Percentiles rank a stretch among this genome's conserved stretches.
Evolutionary conservation across 129 eudicot species (phyloP).

Genomic region (Rutidosis leptorrhynchoides): DNA sequence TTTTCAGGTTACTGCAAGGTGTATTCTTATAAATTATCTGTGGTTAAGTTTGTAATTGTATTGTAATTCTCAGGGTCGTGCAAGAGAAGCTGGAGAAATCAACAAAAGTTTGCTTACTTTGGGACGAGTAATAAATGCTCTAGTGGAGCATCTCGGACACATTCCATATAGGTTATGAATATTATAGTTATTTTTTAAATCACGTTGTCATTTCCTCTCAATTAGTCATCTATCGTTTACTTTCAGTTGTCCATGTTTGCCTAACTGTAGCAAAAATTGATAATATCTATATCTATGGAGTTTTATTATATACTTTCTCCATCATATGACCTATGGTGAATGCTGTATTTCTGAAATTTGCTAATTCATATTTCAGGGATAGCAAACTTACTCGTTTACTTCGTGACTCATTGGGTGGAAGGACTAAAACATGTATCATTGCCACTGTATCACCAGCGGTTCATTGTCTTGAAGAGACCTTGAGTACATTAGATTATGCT

Average conservation of each 20-base stretch:
- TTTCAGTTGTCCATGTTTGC: not conserved
- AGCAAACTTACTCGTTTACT: conserved; percentile 92
- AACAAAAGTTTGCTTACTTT: conserved; percentile 90
- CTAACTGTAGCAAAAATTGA: too few species aligned
- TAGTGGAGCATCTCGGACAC: conserved; percentile 96
- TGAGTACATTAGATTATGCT: conserved; percentile 95
- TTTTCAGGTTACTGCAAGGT: not conserved
- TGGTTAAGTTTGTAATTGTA: conserved; percentile 1
- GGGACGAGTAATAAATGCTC: conserved; percentile 98
- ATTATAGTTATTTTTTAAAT: not conserved
- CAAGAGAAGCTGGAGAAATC: conserved; percentile 99
- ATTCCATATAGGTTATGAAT: conserved; percentile 77
- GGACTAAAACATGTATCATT: conserved; percentile 96
- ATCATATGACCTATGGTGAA: not conserved
- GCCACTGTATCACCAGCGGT: conserved; percentile 99
- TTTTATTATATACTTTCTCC: not conserved
- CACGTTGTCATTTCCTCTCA: not conserved
- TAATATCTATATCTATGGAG: not conserved
- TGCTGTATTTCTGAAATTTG: conserved; percentile 3
- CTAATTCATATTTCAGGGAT: conserved; percentile 51
- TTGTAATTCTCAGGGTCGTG: conserved; percentile 68
- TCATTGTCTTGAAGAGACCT: conserved; percentile 94
- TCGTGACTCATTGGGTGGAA: conserved; percentile 97
- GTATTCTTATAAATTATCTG: not conserved
- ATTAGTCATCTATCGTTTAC: too few species aligned